A percentile compares a stretch with the other conserved stretches of the same genome.
Evolutionary conservation across 108 stramenopile genomes (phyloP).

Genomic region (Skeletonema costatum): DNA sequence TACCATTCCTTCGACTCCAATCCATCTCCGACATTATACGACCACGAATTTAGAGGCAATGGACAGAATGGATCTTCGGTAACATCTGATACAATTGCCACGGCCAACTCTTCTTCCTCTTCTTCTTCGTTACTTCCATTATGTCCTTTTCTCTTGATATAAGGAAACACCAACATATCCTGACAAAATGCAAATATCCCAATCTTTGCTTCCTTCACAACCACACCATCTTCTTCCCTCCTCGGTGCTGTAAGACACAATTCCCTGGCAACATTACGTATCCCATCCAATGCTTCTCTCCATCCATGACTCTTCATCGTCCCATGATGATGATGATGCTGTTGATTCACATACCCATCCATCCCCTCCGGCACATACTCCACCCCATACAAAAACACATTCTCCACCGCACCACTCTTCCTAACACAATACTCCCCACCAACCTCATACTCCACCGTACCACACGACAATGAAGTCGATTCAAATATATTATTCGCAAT

Average conservation of each 20-base stretch:
- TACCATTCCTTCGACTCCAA: conserved; percentile 30
- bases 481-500: conserved; percentile 21
- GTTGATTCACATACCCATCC: conserved; percentile 19
- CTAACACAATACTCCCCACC: conserved; percentile 68
- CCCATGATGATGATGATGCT: conserved; percentile 36
- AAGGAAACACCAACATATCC: conserved; percentile 43
- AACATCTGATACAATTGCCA: conserved; percentile 77
- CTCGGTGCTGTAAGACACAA: conserved; percentile 16
- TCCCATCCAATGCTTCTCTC: conserved; percentile 32
- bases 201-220: conserved; percentile 45
- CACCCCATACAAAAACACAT: conserved; percentile 65
- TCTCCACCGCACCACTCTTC: conserved; percentile 22
- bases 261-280: conserved; percentile 25
- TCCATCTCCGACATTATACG: conserved; percentile 51
- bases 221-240: background rate
- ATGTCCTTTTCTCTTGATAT: conserved; percentile 16
- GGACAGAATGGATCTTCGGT: conserved; percentile 77
- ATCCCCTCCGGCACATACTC: conserved; percentile 41
- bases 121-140: conserved; percentile 10
- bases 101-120: conserved; percentile 42
- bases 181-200: conserved; percentile 56
- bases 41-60: conserved; percentile 61
- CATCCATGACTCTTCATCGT: conserved; percentile 27
- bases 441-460: conserved; percentile 79
- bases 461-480: conserved; percentile 26